These are phyloP conservation scores for Ampelocalamus luodianensis DNA, from an alignment of 176 grass and related monocot species.

Conservation along the genomic window DNA sequence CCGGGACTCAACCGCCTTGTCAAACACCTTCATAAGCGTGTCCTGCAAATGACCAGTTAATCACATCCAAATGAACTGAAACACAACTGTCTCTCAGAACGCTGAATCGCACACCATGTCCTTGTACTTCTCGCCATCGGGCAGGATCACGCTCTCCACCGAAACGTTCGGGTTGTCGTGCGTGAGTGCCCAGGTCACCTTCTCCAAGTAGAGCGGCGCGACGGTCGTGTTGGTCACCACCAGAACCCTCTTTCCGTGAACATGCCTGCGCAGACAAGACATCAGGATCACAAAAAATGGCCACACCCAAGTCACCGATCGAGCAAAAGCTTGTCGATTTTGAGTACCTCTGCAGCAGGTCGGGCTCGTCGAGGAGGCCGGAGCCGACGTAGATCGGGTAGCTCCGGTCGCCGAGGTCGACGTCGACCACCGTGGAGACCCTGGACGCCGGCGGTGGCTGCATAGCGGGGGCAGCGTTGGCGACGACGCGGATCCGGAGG, in stretches of 20 bases:
- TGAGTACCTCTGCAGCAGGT: slow-evolving; percentile 85
- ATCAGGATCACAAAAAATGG: not conserved
- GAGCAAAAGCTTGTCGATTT: not conserved
- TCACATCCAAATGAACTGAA: not conserved
- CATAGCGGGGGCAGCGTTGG: slow-evolving; percentile 59
- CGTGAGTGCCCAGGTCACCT: slow-evolving; percentile 84
- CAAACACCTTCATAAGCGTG: slow-evolving; percentile 89
- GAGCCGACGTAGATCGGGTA: slow-evolving; percentile 97
- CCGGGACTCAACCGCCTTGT: slow-evolving; percentile 75
- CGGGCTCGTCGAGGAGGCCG: slow-evolving; percentile 79
- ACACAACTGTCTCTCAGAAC: not conserved
- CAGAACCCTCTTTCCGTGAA: slow-evolving; percentile 88
- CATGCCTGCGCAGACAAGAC: slow-evolving; percentile 61
- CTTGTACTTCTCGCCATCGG: slow-evolving; percentile 90
- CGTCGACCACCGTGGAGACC: slow-evolving; percentile 79
- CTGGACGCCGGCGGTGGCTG: slow-evolving; percentile 59
- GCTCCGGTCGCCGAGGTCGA: slow-evolving; percentile 91
- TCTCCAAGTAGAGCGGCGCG: slow-evolving; percentile 83
- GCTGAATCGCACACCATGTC: slow-evolving; percentile 63
- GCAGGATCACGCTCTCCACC: slow-evolving; percentile 89
- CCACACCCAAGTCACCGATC: not conserved
- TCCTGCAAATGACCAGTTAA: slow-evolving; percentile 52
- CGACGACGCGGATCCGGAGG: slow-evolving; percentile 41
- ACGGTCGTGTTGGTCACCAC: slow-evolving; percentile 95
- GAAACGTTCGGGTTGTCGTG: slow-evolving; percentile 66